These are phyloP conservation scores for Aspergillus nidulans DNA, from an alignment of 495 filamentous ascomycete species.

Conservation along the genomic window DNA sequence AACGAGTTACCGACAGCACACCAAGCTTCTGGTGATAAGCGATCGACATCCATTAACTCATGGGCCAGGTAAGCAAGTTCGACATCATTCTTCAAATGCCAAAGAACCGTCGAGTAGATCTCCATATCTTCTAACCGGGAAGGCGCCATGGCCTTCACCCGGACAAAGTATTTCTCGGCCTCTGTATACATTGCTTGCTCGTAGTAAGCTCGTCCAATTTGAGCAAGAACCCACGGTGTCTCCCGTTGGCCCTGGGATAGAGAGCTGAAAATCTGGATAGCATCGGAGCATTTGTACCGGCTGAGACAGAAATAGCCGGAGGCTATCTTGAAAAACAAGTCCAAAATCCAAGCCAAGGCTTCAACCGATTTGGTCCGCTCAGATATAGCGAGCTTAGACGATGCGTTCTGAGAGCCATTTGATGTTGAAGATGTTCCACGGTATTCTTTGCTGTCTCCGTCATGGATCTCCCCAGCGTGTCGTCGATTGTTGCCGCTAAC, in stretches of 20 bases:
- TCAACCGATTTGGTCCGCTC: slow-evolving; percentile 65
- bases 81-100: slow-evolving; percentile 89
- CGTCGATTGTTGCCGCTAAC: slow-evolving; percentile 71
- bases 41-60: slow-evolving; percentile 77
- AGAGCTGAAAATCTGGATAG: slow-evolving; percentile 64
- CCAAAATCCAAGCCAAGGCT: slow-evolving; percentile 68
- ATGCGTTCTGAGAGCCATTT: slow-evolving; percentile 24
- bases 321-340: slow-evolving; percentile 80
- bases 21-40: slow-evolving; percentile 90
- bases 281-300: slow-evolving; percentile 72
- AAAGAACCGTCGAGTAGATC: slow-evolving; percentile 93
- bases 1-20: slow-evolving; percentile 93
- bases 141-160: slow-evolving; percentile 69
- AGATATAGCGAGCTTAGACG: slow-evolving; percentile 20
- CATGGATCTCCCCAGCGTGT: slow-evolving; percentile 61
- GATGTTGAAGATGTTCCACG: slow-evolving; percentile 22
- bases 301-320: slow-evolving; percentile 70
- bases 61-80: slow-evolving; percentile 90
- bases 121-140: slow-evolving; percentile 90
- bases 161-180: slow-evolving; percentile 77
- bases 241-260: slow-evolving; percentile 75
- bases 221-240: slow-evolving; percentile 90
- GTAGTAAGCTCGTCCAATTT: slow-evolving; percentile 83
- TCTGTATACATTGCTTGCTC: slow-evolving; percentile 81
- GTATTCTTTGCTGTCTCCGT: slow-evolving; percentile 58